Conservation (phyloP, 257 asterid genomes). For the Solanum appendiculatum region DNA sequence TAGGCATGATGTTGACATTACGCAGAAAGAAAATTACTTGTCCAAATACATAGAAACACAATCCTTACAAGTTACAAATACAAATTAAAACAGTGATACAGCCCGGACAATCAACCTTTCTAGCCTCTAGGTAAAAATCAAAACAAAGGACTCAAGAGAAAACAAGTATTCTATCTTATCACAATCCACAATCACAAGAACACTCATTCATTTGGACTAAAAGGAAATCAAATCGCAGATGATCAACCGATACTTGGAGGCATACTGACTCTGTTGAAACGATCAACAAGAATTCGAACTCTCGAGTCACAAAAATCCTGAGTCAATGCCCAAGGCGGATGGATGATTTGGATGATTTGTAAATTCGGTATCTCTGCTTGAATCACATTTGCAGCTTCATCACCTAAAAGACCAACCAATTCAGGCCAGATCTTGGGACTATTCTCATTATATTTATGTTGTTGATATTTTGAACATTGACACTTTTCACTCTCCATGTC, state of each 20-base stretch:
- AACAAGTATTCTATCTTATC: background rate
- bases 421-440: constrained; percentile 3
- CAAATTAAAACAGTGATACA: background rate
- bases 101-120: background rate
- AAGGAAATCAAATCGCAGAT: background rate
- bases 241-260: constrained; percentile 2
- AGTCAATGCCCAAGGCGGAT: background rate
- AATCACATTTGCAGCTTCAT: background rate
- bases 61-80: background rate
- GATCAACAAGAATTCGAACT: constrained; percentile 6
- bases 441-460: background rate
- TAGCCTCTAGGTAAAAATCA: background rate
- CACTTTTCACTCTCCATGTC: background rate
- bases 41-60: background rate
- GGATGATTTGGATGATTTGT: background rate
- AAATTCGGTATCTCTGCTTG: background rate
- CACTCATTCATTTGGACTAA: background rate
- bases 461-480: background rate
- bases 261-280: background rate
- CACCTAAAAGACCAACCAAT: background rate
- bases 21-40: background rate
- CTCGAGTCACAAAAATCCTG: background rate
- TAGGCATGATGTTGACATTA: background rate
- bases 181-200: background rate
- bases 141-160: background rate